Evolutionary conservation across 352 stramenopile species (phyloP).

Genomic region (Pythium apleroticum): DNA sequence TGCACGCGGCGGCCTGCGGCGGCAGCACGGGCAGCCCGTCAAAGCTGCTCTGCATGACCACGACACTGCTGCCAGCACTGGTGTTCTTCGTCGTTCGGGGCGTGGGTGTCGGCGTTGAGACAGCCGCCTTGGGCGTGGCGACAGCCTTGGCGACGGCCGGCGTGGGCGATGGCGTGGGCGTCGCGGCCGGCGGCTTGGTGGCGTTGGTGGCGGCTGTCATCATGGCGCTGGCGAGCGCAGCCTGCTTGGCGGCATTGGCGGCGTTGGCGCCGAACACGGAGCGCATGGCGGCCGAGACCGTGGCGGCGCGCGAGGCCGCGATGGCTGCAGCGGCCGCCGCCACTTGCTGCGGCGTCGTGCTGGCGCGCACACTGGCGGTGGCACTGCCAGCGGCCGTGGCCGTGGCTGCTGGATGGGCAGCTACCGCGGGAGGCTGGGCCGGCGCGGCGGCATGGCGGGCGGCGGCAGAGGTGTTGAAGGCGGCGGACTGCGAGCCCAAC

Average conservation of each 20-base stretch:
- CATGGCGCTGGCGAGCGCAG: conserved; percentile 19
- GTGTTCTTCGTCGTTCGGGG: too few relatives aligned
- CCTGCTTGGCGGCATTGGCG: conserved; percentile 1
- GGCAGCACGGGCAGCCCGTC: conserved; percentile 28
- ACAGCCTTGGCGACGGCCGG: neutral
- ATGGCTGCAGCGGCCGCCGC: conserved; percentile 22
- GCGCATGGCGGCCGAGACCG: conserved; percentile 25
- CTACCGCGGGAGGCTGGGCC: neutral
- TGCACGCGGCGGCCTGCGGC: conserved; percentile 15
- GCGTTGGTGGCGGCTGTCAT: conserved; percentile 18
- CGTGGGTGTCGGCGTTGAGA: too few relatives aligned
- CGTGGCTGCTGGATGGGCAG: too few relatives aligned
- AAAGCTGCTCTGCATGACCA: conserved; percentile 26
- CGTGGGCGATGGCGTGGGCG: neutral
- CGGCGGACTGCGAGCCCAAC: neutral
- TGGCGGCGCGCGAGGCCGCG: conserved; percentile 24
- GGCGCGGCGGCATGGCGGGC: neutral
- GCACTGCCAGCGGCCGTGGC: too few relatives aligned
- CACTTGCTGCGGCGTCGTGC: conserved; percentile 25
- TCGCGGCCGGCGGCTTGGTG: conserved; percentile 7
- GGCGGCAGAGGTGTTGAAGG: neutral
- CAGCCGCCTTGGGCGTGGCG: neutral
- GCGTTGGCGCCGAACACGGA: conserved; percentile 25
- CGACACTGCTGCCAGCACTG: conserved; percentile 5
- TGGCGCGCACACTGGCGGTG: neutral